Evolutionary conservation across 805 yeast genomes (phyloP).

Genomic region (Metschnikowia kofuensis): DNA sequence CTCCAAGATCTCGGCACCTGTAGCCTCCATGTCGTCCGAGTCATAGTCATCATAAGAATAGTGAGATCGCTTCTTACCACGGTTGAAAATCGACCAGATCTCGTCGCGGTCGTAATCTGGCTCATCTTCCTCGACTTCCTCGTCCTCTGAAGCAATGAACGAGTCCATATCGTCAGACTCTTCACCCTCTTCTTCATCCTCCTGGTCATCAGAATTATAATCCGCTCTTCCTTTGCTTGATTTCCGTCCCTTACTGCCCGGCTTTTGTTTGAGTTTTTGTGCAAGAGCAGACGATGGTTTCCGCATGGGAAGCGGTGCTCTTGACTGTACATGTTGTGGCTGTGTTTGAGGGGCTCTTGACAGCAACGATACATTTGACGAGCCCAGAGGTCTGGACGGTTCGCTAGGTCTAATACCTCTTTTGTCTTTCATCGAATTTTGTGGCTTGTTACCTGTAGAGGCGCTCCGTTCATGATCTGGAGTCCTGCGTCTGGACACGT

Average conservation of each 20-base stretch:
- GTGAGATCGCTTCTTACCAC: constrained; percentile 52
- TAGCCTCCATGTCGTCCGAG: constrained; percentile 87
- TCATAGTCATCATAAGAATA: constrained; percentile 46
- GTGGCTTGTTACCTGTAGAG: not conserved
- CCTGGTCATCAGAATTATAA: not conserved
- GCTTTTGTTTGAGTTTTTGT: constrained; percentile 30
- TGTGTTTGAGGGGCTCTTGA: not conserved
- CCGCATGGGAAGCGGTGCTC: constrained; percentile 44
- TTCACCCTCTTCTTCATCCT: constrained; percentile 32
- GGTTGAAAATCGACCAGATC: constrained; percentile 82
- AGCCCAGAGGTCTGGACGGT: not conserved
- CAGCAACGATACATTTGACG: not conserved
- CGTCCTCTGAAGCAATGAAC: constrained; percentile 49
- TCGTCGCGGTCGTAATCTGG: constrained; percentile 75
- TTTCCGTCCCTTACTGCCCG: constrained; percentile 7
- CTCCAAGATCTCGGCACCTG: constrained; percentile 81
- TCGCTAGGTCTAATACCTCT: not conserved
- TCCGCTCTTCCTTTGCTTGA: not conserved
- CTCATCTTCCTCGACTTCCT: constrained; percentile 20
- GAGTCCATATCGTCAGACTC: constrained; percentile 48
- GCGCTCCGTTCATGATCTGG: not conserved
- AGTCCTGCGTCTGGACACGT: not conserved
- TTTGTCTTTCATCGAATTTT: not conserved
- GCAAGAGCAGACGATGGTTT: constrained; percentile 56
- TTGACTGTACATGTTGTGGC: not conserved